Base-by-base conservation (phyloP, 2,329 filamentous ascomycete genomes). In the Exophiala viscosa region DNA sequence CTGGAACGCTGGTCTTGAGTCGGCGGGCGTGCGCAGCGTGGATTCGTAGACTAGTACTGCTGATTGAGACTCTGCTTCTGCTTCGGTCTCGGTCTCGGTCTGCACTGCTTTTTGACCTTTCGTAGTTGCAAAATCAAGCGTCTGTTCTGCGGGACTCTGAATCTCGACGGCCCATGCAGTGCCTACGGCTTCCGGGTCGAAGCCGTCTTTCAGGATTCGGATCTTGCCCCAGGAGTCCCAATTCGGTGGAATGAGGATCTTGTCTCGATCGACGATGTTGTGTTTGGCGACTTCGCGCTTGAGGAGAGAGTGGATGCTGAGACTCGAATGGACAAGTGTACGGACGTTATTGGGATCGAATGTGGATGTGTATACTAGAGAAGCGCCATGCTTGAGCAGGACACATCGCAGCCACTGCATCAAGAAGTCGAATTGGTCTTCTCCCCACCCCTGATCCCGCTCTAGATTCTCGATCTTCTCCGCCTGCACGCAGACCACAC, bases 211-310 rank as follows among this genome's bases (percentile, higher is more conserved):
- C 23, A 97, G 76, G 40, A 97, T 90, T 38, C 92, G 82, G 55
- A 99, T 96, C 72, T 97, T 99, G 54, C 90, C 91, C 88, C 90
- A 96, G 0, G 91, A 96, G 70, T 99, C 93, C 93, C 93, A 99
- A 69, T 96, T 96, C 13, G 91, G 87, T 1, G 92, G 92, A 0
- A 99, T 88, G 4, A 96, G 79, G 49, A 99, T 91, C 76, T 95
- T 95, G 69, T 96, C 91, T 54, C 92, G 82, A 72, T 93, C 93
- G 60, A 95, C 93, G 55, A 95, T 88, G 64, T 96, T 95, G 68
- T 91, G 87, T 71, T 90, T 93, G 18, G 95, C 78, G 18, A 86
- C 83, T 65, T 89, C 82, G 58, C 85, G 82, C 69, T 89, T 89
- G 14, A 95, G 75, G 15, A 93, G 79, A 17, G 88, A 95, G 55